These are phyloP conservation scores for Tetracladium setigerum DNA, from an alignment of 495 filamentous ascomycete species.

Conservation along the genomic window DNA sequence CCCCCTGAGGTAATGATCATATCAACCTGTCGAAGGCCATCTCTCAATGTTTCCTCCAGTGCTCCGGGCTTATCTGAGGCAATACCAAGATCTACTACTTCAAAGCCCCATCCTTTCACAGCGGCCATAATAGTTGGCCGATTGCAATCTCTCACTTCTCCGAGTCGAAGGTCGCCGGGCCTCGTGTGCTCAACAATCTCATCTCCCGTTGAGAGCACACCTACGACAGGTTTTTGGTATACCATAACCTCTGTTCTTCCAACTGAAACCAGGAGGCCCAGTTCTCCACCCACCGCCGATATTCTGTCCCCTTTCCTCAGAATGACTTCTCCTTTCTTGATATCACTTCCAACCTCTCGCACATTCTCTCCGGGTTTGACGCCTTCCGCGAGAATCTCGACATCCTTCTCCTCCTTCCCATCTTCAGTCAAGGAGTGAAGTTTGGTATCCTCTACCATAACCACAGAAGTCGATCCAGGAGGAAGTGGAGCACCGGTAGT, in stretches of 20 bases:
- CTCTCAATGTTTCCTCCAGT: slow-evolving; percentile 67
- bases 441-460: slow-evolving; percentile 95
- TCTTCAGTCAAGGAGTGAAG: slow-evolving; percentile 67
- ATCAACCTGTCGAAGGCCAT: slow-evolving; percentile 65
- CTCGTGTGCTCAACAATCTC: slow-evolving; percentile 78
- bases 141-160: slow-evolving; percentile 91
- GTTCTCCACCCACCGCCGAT: slow-evolving; percentile 78
- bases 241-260: slow-evolving; percentile 66
- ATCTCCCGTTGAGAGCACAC: slow-evolving; percentile 89
- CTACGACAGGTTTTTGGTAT: slow-evolving; percentile 71
- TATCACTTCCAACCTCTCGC: slow-evolving; percentile 84
- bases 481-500: slow-evolving; percentile 93
- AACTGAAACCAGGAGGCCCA: slow-evolving; percentile 81
- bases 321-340: slow-evolving; percentile 57
- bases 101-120: slow-evolving; percentile 65
- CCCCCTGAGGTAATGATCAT: slow-evolving; percentile 90
- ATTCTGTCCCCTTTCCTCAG: slow-evolving; percentile 70
- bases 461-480: slow-evolving; percentile 78
- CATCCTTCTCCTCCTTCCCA: slow-evolving; percentile 73
- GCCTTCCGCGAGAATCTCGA: slow-evolving; percentile 75
- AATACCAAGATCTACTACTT: slow-evolving; percentile 81
- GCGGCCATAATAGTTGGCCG: slow-evolving; percentile 77
- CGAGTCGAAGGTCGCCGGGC: slow-evolving; percentile 53
- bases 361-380: slow-evolving; percentile 79
- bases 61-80: slow-evolving; percentile 70